A percentile compares a stretch with the other conserved stretches of the same genome.
phyloP scores from a whole-genome alignment of 345 rosid genomes.

The Arabis hirsuta region DNA sequence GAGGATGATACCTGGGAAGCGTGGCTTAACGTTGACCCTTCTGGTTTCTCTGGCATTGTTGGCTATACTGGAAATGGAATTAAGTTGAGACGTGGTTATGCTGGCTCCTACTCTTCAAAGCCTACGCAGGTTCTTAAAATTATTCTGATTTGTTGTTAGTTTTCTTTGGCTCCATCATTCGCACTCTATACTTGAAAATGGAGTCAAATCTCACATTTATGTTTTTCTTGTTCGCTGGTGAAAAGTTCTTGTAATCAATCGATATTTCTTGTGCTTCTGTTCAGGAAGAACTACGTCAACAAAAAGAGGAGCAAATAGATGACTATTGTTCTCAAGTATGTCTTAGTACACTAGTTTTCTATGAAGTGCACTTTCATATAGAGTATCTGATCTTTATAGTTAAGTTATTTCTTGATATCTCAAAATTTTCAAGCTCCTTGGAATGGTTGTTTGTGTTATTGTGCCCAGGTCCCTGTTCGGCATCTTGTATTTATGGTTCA shows the following conservation, averaged over 20 bases:
- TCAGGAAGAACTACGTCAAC: slow-evolving; percentile 87
- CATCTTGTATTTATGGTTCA: slow-evolving; percentile 99
- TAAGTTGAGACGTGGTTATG: slow-evolving; percentile 92
- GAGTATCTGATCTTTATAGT: background rate
- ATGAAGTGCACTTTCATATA: slow-evolving; percentile 16
- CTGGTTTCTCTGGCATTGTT: slow-evolving; percentile 72
- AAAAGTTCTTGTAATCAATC: slow-evolving; percentile 9
- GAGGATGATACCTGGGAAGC: slow-evolving; percentile 99
- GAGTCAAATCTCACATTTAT: background rate
- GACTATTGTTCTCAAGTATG: slow-evolving; percentile 96
- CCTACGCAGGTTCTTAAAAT: slow-evolving; percentile 70
- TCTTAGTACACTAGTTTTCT: slow-evolving; percentile 1
- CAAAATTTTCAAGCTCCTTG: background rate
- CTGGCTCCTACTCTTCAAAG: slow-evolving; percentile 67
- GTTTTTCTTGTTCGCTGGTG: slow-evolving; percentile 17
- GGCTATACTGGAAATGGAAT: slow-evolving; percentile 71
- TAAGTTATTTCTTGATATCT: slow-evolving; percentile 15
- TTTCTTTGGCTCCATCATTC: background rate
- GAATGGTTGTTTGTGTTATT: slow-evolving; percentile 32
- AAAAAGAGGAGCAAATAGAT: slow-evolving; percentile 92
- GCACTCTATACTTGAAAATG: background rate
- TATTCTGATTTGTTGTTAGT: background rate
- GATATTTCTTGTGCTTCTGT: slow-evolving; percentile 32
- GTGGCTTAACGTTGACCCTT: slow-evolving; percentile 83
- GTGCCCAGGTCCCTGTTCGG: slow-evolving; percentile 86